Evolutionary conservation across 2,329 filamentous ascomycete species (phyloP).

Genomic region (Clonostachys rosea): DNA sequence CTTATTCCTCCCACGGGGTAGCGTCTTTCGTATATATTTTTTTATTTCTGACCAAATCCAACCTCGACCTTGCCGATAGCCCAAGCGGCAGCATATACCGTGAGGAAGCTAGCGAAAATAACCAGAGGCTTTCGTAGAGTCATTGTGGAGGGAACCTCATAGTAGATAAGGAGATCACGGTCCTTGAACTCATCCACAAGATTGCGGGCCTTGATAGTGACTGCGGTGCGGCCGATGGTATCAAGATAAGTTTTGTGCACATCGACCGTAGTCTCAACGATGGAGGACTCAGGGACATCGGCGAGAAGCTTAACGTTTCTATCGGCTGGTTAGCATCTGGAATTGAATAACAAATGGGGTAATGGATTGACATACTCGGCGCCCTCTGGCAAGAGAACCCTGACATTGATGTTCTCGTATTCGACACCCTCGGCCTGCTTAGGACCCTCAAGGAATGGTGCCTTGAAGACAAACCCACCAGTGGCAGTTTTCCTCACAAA

Average conservation of each 20-base stretch:
- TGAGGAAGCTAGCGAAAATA: constrained; percentile 68
- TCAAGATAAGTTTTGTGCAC: constrained; percentile 91
- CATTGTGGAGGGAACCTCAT: constrained; percentile 74
- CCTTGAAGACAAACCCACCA: constrained; percentile 78
- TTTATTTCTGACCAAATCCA: constrained; percentile 57
- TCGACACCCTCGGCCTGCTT: constrained; percentile 80
- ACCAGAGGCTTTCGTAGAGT: constrained; percentile 82
- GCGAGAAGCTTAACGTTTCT: constrained; percentile 80
- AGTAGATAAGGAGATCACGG: constrained; percentile 78
- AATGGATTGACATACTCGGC: constrained; percentile 58
- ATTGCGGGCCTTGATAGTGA: constrained; percentile 78
- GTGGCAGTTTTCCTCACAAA: constrained; percentile 65
- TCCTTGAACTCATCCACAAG: constrained; percentile 87
- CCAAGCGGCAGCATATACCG: constrained; percentile 73
- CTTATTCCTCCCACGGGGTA: too few species aligned
- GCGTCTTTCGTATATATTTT: neutral
- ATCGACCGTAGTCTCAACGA: constrained; percentile 54
- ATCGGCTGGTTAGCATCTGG: constrained; percentile 25
- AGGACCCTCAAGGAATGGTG: constrained; percentile 91
- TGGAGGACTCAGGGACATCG: constrained; percentile 58
- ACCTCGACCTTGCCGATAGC: constrained; percentile 73
- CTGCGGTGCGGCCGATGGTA: constrained; percentile 78
- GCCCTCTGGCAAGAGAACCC: constrained; percentile 86
- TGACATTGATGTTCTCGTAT: constrained; percentile 76
- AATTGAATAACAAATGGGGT: neutral